These are phyloP conservation scores for Botryosphaeria dothidea DNA, from an alignment of 2,329 filamentous ascomycete genomes.

Conservation along the genomic window DNA sequence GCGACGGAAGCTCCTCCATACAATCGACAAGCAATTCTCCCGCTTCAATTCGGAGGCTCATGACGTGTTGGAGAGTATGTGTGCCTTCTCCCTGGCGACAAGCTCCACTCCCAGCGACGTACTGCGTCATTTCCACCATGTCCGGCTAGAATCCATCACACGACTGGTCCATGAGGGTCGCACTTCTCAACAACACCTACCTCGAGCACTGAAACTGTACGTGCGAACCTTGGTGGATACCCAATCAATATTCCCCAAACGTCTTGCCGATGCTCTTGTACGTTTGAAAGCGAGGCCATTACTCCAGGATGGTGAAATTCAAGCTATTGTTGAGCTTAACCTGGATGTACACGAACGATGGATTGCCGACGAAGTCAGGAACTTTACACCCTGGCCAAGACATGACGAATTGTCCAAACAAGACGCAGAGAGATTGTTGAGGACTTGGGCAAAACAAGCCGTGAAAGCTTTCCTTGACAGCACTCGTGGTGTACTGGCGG, in stretches of 20 bases:
- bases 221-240: conserved; percentile 76
- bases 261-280: conserved; percentile 68
- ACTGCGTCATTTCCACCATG: conserved; percentile 73
- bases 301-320: conserved; percentile 69
- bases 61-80: conserved; percentile 69
- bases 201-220: conserved; percentile 70
- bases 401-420: conserved; percentile 64
- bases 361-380: conserved; percentile 79
- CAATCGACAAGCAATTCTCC: conserved; percentile 58
- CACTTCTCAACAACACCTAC: conserved; percentile 54
- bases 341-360: conserved; percentile 77
- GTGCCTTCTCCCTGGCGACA: conserved; percentile 78
- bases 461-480: conserved; percentile 54
- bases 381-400: conserved; percentile 84
- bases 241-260: conserved; percentile 71
- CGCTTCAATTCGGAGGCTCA: conserved; percentile 39
- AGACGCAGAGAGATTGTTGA: conserved; percentile 43
- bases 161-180: conserved; percentile 57
- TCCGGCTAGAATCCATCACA: conserved; percentile 69
- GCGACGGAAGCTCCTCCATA: conserved; percentile 64
- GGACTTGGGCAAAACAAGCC: conserved; percentile 42
- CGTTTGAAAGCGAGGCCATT: conserved; percentile 70
- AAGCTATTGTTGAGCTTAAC: conserved; percentile 67
- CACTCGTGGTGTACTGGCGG: conserved; percentile 60
- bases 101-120: conserved; percentile 80